Percentiles rank a stretch among this genome's conserved stretches.
Conservation (phyloP, 805 yeast genomes). For the Blastobotrys peoriensis region DNA sequence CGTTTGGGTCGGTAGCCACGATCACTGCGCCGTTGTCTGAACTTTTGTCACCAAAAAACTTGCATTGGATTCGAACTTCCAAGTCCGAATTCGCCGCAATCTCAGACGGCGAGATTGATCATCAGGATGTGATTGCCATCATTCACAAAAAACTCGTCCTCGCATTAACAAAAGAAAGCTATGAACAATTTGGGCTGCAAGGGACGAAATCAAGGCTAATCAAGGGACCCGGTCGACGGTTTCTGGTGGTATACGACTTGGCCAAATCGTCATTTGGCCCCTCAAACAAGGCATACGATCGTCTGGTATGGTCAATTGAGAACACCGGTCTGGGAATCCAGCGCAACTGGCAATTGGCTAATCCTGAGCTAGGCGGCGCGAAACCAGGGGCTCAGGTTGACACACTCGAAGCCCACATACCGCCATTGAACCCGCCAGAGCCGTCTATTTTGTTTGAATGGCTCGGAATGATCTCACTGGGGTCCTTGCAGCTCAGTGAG, state of each 20-base stretch:
- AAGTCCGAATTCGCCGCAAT: too few species aligned
- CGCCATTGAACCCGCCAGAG: background rate
- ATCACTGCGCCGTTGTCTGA: too few species aligned
- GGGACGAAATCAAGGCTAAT: constrained; percentile 26
- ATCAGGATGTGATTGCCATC: constrained; percentile 31
- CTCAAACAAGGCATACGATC: constrained; percentile 12
- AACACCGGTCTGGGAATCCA: constrained; percentile 12
- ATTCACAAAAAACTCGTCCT: constrained; percentile 25
- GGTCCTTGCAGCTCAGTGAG: constrained; percentile 11
- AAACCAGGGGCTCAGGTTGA: background rate
- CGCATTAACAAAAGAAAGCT: constrained; percentile 29
- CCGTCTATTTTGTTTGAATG: constrained; percentile 15
- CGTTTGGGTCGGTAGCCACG: too few species aligned
- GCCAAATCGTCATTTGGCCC: constrained; percentile 4
- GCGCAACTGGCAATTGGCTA: background rate
- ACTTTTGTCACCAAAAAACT: too few species aligned
- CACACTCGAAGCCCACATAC: background rate
- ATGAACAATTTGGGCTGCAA: constrained; percentile 31
- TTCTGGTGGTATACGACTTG: constrained; percentile 13
- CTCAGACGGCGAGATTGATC: constrained; percentile 24
- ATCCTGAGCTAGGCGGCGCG: background rate
- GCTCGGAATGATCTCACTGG: constrained; percentile 17
- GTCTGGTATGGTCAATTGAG: constrained; percentile 20
- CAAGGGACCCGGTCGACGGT: constrained; percentile 1
- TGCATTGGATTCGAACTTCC: too few species aligned